Percentiles rank a stretch among this genome's conserved stretches.
These are phyloP conservation scores for Agastache rugosa DNA, from an alignment of 257 asterid species.

Conservation along the genomic window DNA sequence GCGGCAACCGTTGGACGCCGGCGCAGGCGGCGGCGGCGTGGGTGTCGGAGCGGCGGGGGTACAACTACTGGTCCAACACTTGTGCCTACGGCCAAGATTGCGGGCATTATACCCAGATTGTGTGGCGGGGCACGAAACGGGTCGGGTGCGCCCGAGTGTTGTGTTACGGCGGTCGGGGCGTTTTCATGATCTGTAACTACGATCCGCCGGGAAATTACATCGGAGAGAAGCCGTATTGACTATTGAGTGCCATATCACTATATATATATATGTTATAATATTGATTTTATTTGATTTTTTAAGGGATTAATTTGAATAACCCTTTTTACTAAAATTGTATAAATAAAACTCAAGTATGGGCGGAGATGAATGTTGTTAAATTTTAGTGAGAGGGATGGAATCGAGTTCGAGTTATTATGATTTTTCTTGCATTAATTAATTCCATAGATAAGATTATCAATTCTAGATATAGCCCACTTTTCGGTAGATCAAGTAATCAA, in stretches of 20 bases:
- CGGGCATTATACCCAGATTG: conserved; percentile 75
- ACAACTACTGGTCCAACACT: conserved; percentile 52
- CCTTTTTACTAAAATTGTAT: conserved; percentile 2
- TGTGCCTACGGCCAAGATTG: conserved; percentile 54
- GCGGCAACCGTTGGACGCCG: conserved; percentile 51
- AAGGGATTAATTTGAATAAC: neutral
- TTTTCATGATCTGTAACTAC: conserved; percentile 65
- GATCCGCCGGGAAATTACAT: conserved; percentile 68
- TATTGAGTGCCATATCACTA: neutral
- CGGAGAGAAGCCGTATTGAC: conserved; percentile 63
- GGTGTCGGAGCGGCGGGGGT: conserved; percentile 52
- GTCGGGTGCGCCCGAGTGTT: conserved; percentile 66
- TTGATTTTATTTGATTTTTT: neutral
- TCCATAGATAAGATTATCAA: neutral
- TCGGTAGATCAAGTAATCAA: no score
- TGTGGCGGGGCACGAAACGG: conserved; percentile 52
- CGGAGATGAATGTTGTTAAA: conserved; percentile 21
- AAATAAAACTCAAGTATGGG: conserved; percentile 15
- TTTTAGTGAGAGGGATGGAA: neutral
- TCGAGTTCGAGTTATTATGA: neutral
- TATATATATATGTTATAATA: neutral
- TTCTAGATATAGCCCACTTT: no score
- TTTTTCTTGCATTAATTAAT: neutral
- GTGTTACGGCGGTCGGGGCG: conserved; percentile 50
- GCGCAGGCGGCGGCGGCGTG: conserved; percentile 58